Base-by-base conservation (phyloP, 306 rosid genomes). In the Prunus armeniaca region DNA sequence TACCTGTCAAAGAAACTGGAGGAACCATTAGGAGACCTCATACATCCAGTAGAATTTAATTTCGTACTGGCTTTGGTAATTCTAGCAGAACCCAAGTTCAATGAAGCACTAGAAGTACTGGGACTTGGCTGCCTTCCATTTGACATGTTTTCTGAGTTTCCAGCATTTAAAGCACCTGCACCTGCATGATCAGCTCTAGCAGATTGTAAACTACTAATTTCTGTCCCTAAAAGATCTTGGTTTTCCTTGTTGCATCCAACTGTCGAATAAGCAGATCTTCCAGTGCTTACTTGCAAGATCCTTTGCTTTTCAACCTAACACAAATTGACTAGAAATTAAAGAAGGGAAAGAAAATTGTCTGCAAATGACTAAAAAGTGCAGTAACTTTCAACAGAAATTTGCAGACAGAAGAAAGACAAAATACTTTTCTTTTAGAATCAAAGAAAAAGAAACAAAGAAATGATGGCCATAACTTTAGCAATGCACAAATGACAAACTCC, bases 281-380 rank as follows among this genome's bases (percentile, higher is more conserved):
- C 89, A 43, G 20, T 56, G 71, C 79, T 87, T 58, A 68, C 87
- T 80, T 78, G 93, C 87, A 89, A 83, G 86, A 95, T 95, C 87
- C 86, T 89, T 63, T 89, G 88, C 85, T 89, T 95, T 84, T 92
- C 98, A 84, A 92, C 96, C 98, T 94, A 74, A 50, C 34, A 76
- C 25, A 57, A 64, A 63, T 32, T 11, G 47, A 74, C 18, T 27
- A 6, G 13, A 34, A 18, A 49, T 63, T 28, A 17, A 58, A 17
- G 5, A 32, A 2, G 22, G 47, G 22, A 19, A 25, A 27, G 43
- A 27, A n/a, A 51, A 27, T 47, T 10, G 11, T 28, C 57, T 38
- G 65, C 13, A 60, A 10, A 61, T 22, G 76, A 45, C 18, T 15
- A 45, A 25, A 3, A n/a, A n/a, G 22, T 50, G 45, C 27, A 50